Evolutionary conservation across 306 rosid genomes (phyloP), one percentile per base, ranked within the genome.

Genomic region (Acacia confusa): DNA sequence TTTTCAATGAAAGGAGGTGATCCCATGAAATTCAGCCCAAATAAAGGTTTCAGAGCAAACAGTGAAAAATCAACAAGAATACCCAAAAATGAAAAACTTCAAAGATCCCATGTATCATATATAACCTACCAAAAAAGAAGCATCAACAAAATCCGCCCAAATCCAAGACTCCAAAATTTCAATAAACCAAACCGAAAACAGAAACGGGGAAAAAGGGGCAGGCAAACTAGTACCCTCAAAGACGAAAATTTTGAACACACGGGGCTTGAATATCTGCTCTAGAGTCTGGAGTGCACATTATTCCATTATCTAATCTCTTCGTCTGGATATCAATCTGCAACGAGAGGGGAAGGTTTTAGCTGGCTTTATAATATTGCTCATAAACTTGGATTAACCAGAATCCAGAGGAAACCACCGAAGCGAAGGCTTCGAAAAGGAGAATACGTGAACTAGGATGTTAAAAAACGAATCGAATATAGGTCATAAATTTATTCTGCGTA

Each of bases 141-240:
- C 60, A 25, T 43, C n/a, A 12, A 43, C 32, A 70, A 7, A 53
- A 9, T 45, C 15, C 60, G 28, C 9, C 76, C 7, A 27, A 66
- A 77, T 20, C 75, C 16, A 40, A 58, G 32, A 22, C 15, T 45
- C 5, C 34, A 27, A 63, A 1, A 73, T 50, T 75, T 43, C 75
- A 64, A 75, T 6, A n/a, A 27, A 53, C 32, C 45, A 53, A 40
- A 6, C 43, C 22, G 81, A 58, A 41, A 20, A 40, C 6, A 68
- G 24, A 38, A 3, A 38, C 2, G 38, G 57, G n/a, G 24, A 24
- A 72, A 22, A 30, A 7, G 19, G 19, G 22, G 22, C 22, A 25
- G 25, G 82, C 53, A 63, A 63, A 70, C 53, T 58, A 20, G 65
- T 32, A 82, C 77, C 77, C 85, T 76, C 24, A 69, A 76, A 48